Evolutionary conservation across 169 alveolate species (phyloP).

Genomic region (Cryptosporidium sp.): DNA sequence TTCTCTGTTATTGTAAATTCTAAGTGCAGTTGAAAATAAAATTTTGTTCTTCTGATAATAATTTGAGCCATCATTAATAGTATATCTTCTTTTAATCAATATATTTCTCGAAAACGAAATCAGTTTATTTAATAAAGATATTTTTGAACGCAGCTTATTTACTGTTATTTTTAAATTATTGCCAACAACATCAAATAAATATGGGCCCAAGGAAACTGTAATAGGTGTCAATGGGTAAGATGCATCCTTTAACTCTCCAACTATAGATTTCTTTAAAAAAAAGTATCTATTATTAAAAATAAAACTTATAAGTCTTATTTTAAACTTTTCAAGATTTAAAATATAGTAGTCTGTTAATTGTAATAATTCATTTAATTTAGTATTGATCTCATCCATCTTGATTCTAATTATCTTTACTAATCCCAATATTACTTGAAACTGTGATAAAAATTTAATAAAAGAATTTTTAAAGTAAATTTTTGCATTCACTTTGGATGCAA

Average conservation of each 20-base stretch:
- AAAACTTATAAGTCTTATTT: conserved; percentile 20
- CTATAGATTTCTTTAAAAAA: conserved; percentile 12
- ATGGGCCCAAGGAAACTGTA: conserved; percentile 41
- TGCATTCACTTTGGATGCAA: neutral
- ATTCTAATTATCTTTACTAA: conserved; percentile 27
- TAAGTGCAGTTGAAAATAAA: conserved; percentile 43
- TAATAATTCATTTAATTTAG: neutral
- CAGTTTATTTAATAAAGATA: conserved; percentile 32
- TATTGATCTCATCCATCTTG: neutral
- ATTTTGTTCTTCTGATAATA: neutral
- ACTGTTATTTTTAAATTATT: conserved; percentile 1
- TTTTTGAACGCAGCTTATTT: conserved; percentile 31
- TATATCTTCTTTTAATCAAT: conserved; percentile 41
- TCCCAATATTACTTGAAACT: conserved; percentile 52
- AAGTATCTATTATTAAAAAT: conserved; percentile 32
- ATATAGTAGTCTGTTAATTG: neutral
- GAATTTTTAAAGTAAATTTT: neutral
- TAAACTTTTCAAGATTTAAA: conserved; percentile 50
- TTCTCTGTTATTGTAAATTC: conserved; percentile 43
- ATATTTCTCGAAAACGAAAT: conserved; percentile 39
- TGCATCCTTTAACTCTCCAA: conserved; percentile 4
- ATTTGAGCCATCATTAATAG: neutral
- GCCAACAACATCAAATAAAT: conserved; percentile 20
- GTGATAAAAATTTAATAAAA: conserved; percentile 22
- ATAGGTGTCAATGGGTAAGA: conserved; percentile 28